Conservation (phyloP, 768 basidiomycete species). For the Saitozyma sp. region DNA sequence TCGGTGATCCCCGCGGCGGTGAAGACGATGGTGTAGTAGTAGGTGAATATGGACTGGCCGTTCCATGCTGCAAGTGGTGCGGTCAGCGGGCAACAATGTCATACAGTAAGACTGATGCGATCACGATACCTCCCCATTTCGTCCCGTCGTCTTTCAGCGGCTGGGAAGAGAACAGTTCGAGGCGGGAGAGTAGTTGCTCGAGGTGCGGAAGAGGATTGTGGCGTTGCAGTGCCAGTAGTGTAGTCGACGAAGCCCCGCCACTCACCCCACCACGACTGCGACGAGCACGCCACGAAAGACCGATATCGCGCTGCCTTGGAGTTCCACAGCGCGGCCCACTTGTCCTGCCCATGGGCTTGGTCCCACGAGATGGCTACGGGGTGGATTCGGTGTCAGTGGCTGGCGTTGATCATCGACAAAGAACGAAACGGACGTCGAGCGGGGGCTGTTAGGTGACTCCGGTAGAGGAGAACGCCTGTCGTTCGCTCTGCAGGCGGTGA, state of each 20-base stretch:
- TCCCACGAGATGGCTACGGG: slow-evolving; percentile 33
- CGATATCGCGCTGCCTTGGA: slow-evolving; percentile 33
- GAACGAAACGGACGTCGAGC: too few species aligned
- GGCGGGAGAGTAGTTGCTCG: background rate
- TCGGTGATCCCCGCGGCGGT: slow-evolving; percentile 31
- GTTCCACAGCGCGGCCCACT: slow-evolving; percentile 34
- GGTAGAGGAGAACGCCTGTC: background rate
- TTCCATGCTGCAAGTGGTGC: slow-evolving; percentile 23
- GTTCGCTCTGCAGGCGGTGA: too few species aligned
- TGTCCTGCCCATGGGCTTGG: slow-evolving; percentile 32
- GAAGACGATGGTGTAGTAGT: slow-evolving; percentile 30
- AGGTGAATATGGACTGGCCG: slow-evolving; percentile 22
- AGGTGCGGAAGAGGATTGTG: background rate
- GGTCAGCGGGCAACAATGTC: background rate
- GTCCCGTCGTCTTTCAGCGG: too few species aligned
- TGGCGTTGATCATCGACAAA: too few species aligned
- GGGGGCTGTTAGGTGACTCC: too few species aligned
- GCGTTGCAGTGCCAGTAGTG: too few species aligned
- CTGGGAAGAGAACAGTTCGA: too few species aligned
- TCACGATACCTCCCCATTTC: too few species aligned
- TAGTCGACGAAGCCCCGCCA: background rate
- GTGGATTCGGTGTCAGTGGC: background rate
- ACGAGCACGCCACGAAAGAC: slow-evolving; percentile 32
- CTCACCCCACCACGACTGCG: slow-evolving; percentile 31
- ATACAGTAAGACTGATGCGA: too few species aligned